Conservation (phyloP, 2,329 filamentous ascomycete genomes). For the Diplodia intermedia region DNA sequence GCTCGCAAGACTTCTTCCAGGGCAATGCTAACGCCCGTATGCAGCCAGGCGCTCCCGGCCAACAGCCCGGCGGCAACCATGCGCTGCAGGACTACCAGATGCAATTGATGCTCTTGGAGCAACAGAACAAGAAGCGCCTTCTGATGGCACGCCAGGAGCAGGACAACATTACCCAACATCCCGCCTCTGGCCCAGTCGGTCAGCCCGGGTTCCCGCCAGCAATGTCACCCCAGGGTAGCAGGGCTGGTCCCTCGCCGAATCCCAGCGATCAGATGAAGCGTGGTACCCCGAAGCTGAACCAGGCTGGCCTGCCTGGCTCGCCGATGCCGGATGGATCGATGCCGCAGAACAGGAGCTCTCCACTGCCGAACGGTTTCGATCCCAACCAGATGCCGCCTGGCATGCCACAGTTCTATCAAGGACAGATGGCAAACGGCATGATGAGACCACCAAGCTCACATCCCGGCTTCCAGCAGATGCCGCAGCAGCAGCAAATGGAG, state of each 20-base stretch:
- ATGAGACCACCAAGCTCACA: slow-evolving; percentile 60
- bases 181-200: slow-evolving; percentile 51
- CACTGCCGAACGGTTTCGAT: slow-evolving; percentile 64
- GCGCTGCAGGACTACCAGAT: slow-evolving; percentile 88
- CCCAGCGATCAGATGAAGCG: slow-evolving; percentile 81
- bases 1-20: slow-evolving; percentile 45
- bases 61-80: slow-evolving; percentile 70
- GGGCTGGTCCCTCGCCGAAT: slow-evolving; percentile 76
- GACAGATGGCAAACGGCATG: slow-evolving; percentile 55
- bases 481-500: slow-evolving; percentile 63
- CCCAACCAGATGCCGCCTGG: slow-evolving; percentile 57
- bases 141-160: slow-evolving; percentile 85
- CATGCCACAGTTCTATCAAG: slow-evolving; percentile 49
- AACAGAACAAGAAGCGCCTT: slow-evolving; percentile 85
- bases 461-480: slow-evolving; percentile 67
- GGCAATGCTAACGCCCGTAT: slow-evolving; percentile 55
- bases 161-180: slow-evolving; percentile 65
- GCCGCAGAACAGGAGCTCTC: slow-evolving; percentile 67
- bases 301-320: slow-evolving; percentile 69
- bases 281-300: slow-evolving; percentile 75
- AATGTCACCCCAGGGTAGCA: slow-evolving; percentile 72
- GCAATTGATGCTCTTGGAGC: slow-evolving; percentile 85
- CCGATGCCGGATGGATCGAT: slow-evolving; percentile 74
- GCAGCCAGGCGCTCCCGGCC: slow-evolving; percentile 64
- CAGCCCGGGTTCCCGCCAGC: slow-evolving; percentile 66